Conservation (phyloP, 768 basidiomycete species). For the Chiua virens region DNA sequence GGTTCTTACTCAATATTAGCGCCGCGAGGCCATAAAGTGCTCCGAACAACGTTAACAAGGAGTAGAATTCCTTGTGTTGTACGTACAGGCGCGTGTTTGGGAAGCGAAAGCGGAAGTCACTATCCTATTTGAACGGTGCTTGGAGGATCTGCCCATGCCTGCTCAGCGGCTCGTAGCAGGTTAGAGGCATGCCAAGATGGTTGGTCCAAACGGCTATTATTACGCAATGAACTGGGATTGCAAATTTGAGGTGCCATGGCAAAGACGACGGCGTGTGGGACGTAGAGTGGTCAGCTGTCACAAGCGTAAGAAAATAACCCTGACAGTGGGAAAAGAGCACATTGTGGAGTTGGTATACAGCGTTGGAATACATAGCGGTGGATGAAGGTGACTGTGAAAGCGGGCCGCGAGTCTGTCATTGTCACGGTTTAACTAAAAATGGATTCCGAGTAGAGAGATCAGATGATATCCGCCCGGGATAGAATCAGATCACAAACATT, state of each 20-base stretch:
- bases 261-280: neutral
- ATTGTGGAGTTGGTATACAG: neutral
- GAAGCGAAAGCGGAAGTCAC: neutral
- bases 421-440: too few species aligned
- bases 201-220: neutral
- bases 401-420: too few species aligned
- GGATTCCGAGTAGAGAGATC: too few species aligned
- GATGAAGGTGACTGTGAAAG: too few species aligned
- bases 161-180: neutral
- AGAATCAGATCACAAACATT: too few species aligned
- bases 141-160: too few species aligned
- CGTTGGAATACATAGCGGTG: too few species aligned
- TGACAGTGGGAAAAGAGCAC: neutral
- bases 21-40: neutral
- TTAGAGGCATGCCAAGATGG: too few species aligned
- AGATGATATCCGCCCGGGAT: too few species aligned
- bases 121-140: too few species aligned
- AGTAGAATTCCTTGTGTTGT: constrained; percentile 1
- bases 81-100: neutral
- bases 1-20: neutral
- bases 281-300: neutral
- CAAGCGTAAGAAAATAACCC: neutral
- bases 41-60: neutral
- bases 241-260: neutral
- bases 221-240: too few species aligned